These are phyloP conservation scores for Solanum paucissectum DNA, from an alignment of 257 asterid species.

Conservation along the genomic window DNA sequence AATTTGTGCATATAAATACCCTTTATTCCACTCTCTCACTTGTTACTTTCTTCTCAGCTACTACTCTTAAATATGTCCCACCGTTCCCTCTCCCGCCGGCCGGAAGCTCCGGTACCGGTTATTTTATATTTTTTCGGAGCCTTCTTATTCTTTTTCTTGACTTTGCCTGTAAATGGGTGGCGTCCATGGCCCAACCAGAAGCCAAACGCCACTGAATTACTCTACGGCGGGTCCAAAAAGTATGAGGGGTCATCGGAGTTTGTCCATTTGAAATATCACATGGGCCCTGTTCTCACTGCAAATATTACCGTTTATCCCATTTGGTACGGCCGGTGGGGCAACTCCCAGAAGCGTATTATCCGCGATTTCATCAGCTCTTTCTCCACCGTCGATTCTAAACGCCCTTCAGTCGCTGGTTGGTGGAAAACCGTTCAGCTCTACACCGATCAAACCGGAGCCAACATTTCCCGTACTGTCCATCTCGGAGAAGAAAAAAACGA, in stretches of 20 bases:
- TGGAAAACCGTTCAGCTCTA: constrained; percentile 72
- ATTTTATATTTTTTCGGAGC: neutral
- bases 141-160: neutral
- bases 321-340: constrained; percentile 80
- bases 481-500: constrained; percentile 66
- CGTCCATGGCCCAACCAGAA: constrained; percentile 66
- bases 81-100: neutral
- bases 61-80: neutral
- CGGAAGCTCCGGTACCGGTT: neutral
- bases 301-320: constrained; percentile 72
- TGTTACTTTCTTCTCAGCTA: neutral
- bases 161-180: constrained; percentile 24
- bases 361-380: constrained; percentile 77
- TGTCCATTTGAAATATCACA: constrained; percentile 65
- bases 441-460: constrained; percentile 70
- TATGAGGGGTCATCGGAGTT: constrained; percentile 86
- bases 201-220: constrained; percentile 36
- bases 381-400: constrained; percentile 36
- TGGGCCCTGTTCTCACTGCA: constrained; percentile 84
- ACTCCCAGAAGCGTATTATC: constrained; percentile 63
- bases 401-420: constrained; percentile 72
- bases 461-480: constrained; percentile 40
- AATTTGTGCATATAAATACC: neutral
- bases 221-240: constrained; percentile 59
- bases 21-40: neutral